A percentile compares a stretch with the other conserved stretches of the same genome.
phyloP scores from a whole-genome alignment of 1,139 yeast species.

The Spencermartinsiella ligniputridi region DNA sequence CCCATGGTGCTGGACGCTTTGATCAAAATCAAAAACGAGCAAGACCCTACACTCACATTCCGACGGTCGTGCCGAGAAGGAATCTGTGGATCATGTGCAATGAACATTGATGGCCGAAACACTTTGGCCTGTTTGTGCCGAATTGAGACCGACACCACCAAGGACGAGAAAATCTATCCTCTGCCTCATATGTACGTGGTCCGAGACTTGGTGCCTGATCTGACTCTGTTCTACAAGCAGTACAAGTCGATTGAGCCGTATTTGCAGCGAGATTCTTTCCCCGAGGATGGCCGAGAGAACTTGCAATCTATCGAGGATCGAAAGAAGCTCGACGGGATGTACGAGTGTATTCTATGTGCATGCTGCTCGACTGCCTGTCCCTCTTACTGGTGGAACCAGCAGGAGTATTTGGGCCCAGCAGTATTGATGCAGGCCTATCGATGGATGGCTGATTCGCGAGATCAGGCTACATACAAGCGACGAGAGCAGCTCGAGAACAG shows the following conservation, averaged over 20 bases:
- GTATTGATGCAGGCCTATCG: constrained; percentile 98
- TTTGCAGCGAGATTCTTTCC: constrained; percentile 76
- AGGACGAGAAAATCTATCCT: constrained; percentile 87
- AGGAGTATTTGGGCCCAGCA: constrained; percentile 97
- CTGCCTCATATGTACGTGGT: constrained; percentile 98
- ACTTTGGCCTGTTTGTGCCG: constrained; percentile 95
- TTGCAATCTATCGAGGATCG: constrained; percentile 90
- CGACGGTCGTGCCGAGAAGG: constrained; percentile 99
- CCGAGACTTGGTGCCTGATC: constrained; percentile 94
- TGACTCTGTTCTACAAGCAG: constrained; percentile 96
- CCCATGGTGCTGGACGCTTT: constrained; percentile 98
- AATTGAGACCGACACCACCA: constrained; percentile 72
- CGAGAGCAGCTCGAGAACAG: constrained; percentile 91
- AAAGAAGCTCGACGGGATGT: constrained; percentile 92
- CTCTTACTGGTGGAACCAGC: constrained; percentile 99
- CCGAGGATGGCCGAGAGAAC: constrained; percentile 90
- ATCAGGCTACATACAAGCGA: constrained; percentile 78
- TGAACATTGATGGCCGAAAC: constrained; percentile 98
- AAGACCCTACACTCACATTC: constrained; percentile 90
- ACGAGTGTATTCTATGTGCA: constrained; percentile 97
- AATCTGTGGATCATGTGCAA: constrained; percentile 99
- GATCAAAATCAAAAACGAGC: constrained; percentile 91
- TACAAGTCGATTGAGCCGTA: constrained; percentile 97
- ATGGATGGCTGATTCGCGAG: constrained; percentile 98
- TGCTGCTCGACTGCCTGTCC: constrained; percentile 99